Conservation (phyloP, 495 filamentous ascomycete species). For the Podospora bellae-mahoneyi region DNA sequence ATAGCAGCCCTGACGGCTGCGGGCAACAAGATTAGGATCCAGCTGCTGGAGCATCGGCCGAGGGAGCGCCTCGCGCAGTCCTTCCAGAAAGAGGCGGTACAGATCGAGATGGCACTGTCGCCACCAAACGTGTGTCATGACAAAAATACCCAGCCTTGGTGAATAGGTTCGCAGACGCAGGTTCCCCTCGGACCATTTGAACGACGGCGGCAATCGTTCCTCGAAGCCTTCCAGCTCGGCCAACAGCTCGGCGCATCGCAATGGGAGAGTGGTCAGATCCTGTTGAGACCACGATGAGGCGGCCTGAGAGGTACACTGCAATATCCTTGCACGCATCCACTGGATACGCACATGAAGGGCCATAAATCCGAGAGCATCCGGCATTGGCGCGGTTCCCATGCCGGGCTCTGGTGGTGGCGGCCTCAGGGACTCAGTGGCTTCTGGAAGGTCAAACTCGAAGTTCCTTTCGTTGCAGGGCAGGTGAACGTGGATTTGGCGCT, state of each 20-base stretch:
- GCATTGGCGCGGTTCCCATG: slow-evolving; percentile 29
- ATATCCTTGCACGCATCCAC: slow-evolving; percentile 44
- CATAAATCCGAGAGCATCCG: slow-evolving; percentile 47
- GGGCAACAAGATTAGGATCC: slow-evolving; percentile 38
- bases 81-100: slow-evolving; percentile 44
- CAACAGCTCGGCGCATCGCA: slow-evolving; percentile 38
- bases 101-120: slow-evolving; percentile 50
- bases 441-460: slow-evolving; percentile 51
- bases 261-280: slow-evolving; percentile 39
- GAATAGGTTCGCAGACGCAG: slow-evolving; percentile 50
- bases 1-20: slow-evolving; percentile 41
- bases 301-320: slow-evolving; percentile 41
- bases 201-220: slow-evolving; percentile 43
- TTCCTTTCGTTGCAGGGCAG: slow-evolving; percentile 52
- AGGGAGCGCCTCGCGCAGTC: slow-evolving; percentile 44
- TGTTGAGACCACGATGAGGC: slow-evolving; percentile 33
- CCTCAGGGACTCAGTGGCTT: slow-evolving; percentile 43
- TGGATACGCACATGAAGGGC: slow-evolving; percentile 48
- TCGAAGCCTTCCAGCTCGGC: slow-evolving; percentile 46
- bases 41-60: slow-evolving; percentile 36
- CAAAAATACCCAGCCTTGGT: slow-evolving; percentile 42
- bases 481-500: slow-evolving; percentile 42
- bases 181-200: slow-evolving; percentile 48
- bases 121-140: slow-evolving; percentile 53
- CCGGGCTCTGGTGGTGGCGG: slow-evolving; percentile 32